Evolutionary conservation across 2,329 filamentous ascomycete genomes (phyloP).

Genomic region (Sarocladiaceae sp.): DNA sequence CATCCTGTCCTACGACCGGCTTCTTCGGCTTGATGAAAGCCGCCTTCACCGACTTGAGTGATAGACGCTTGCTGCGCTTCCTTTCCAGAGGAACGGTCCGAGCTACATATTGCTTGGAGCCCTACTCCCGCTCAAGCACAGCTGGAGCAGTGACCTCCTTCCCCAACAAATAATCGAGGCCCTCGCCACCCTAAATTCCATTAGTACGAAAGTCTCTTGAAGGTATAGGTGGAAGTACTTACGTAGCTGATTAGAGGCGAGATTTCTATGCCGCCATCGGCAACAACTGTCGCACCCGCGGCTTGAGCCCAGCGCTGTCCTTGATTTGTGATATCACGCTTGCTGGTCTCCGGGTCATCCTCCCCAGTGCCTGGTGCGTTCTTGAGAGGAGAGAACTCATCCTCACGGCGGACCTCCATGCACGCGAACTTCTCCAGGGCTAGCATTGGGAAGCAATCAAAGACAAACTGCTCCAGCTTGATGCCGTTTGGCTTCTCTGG

Average conservation of each 20-base stretch:
- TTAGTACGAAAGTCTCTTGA: constrained; percentile 17
- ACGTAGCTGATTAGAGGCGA: constrained; percentile 94
- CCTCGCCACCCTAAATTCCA: constrained; percentile 53
- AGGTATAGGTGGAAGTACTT: constrained; percentile 43
- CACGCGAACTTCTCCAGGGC: constrained; percentile 86
- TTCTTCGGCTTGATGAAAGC: background rate
- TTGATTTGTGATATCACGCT: constrained; percentile 82
- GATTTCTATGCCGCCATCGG: constrained; percentile 74
- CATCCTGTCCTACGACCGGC: background rate
- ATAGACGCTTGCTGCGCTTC: background rate
- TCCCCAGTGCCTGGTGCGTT: constrained; percentile 80
- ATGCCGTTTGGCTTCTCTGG: constrained; percentile 94
- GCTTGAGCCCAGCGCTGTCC: constrained; percentile 80
- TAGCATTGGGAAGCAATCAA: constrained; percentile 93
- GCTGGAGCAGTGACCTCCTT: constrained; percentile 49
- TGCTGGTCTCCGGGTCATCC: constrained; percentile 93
- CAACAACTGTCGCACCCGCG: constrained; percentile 71
- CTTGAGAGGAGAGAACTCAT: constrained; percentile 97
- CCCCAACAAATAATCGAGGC: constrained; percentile 50
- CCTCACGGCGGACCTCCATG: constrained; percentile 93
- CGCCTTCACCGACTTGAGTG: background rate
- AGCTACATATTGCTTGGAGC: no score
- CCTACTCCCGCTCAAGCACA: constrained; percentile 42
- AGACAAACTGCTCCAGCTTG: constrained; percentile 99
- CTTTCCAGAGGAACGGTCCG: no score